Evolutionary conservation across 2,329 filamentous ascomycete genomes (phyloP).

Genomic region (Delphinella strobiligena): DNA sequence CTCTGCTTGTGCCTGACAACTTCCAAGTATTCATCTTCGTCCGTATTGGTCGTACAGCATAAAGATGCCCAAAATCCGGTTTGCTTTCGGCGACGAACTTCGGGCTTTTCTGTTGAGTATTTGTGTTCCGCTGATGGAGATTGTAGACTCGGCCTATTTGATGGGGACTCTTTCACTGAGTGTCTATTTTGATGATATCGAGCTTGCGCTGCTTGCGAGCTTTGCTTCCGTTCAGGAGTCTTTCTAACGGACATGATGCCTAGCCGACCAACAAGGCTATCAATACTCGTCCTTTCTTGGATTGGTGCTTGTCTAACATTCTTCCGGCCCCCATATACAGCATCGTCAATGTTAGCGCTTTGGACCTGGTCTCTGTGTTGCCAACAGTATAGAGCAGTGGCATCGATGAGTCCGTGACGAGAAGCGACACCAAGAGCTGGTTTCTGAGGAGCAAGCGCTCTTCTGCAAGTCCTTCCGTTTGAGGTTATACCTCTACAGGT

Average conservation of each 20-base stretch:
- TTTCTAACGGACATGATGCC: constrained; percentile 28
- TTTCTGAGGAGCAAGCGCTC: constrained; percentile 47
- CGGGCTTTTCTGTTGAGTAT: neutral
- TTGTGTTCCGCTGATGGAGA: neutral
- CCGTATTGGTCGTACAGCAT: constrained; percentile 26
- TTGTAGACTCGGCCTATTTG: no score
- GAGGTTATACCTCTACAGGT: constrained; percentile 84
- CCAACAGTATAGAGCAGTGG: constrained; percentile 70
- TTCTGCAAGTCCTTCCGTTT: constrained; percentile 71
- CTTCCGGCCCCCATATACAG: constrained; percentile 6
- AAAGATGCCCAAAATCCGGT: constrained; percentile 29
- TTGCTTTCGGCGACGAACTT: constrained; percentile 9
- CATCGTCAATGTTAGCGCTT: constrained; percentile 19
- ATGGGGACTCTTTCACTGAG: no score
- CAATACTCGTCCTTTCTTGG: constrained; percentile 63
- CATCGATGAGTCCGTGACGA: constrained; percentile 40
- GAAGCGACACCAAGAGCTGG: no score
- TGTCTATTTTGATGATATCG: no score
- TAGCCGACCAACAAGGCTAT: constrained; percentile 71
- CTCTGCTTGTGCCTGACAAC: constrained; percentile 28
- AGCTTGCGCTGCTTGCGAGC: neutral
- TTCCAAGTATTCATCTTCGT: constrained; percentile 32
- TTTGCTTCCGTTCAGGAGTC: neutral
- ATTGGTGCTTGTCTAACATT: constrained; percentile 29
- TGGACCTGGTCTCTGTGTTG: constrained; percentile 84